Evolutionary conservation across 495 filamentous ascomycete genomes (phyloP).

Genomic region (Chaetomidium leptoderma): DNA sequence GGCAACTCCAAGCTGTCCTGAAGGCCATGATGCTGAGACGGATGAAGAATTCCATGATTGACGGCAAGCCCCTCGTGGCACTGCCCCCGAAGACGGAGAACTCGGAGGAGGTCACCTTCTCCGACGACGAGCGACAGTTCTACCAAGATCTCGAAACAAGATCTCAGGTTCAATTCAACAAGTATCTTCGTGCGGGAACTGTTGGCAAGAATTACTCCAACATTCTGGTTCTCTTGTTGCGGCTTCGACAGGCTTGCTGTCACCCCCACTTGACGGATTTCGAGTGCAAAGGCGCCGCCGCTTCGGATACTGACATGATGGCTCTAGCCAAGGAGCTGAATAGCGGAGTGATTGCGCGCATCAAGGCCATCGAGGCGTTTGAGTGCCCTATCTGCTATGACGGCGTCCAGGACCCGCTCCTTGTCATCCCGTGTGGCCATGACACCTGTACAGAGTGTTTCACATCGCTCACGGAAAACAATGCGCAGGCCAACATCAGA

Average conservation of each 20-base stretch:
- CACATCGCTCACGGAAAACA: conserved; percentile 60
- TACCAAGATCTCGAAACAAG: conserved; percentile 68
- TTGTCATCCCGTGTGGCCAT: conserved; percentile 85
- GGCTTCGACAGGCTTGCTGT: conserved; percentile 87
- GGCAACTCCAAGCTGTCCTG: conserved; percentile 70
- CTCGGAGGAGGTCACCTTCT: conserved; percentile 65
- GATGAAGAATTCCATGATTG: conserved; percentile 76
- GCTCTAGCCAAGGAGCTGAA: conserved; percentile 62
- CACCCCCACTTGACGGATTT: conserved; percentile 88
- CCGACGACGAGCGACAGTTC: conserved; percentile 63
- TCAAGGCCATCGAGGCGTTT: conserved; percentile 57
- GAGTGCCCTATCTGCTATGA: conserved; percentile 82
- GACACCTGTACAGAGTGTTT: conserved; percentile 77
- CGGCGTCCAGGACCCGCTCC: conserved; percentile 65
- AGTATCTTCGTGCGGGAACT: conserved; percentile 65
- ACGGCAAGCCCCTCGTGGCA: conserved; percentile 76
- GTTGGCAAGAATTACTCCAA: conserved; percentile 77
- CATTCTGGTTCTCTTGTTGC: conserved; percentile 78
- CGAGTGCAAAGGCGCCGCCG: conserved; percentile 48
- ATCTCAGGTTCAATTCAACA: conserved; percentile 70
- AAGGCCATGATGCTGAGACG: conserved; percentile 83
- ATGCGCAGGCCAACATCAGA: conserved; percentile 45
- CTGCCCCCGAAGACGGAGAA: conserved; percentile 68
- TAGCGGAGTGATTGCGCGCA: conserved; percentile 58
- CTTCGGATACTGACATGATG: conserved; percentile 53